A percentile compares a stretch with the other conserved stretches of the same genome.
phyloP scores from a whole-genome alignment of 768 basidiomycete species.

The Dendrothele bispora region DNA sequence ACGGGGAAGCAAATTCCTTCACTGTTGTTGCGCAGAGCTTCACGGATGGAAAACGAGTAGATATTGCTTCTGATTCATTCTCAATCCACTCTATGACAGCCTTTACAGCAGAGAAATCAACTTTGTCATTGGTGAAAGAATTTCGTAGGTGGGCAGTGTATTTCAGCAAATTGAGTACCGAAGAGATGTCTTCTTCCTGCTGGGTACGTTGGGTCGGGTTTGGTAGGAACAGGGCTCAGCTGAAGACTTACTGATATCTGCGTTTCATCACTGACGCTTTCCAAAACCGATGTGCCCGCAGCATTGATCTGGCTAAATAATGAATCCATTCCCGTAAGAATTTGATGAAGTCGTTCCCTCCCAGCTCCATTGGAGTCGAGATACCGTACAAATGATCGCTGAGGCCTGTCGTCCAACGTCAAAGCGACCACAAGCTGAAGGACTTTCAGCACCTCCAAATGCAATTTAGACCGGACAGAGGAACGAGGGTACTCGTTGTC shows the following conservation, averaged over 20 bases:
- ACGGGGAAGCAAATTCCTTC: constrained; percentile 50
- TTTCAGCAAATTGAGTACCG: constrained; percentile 37
- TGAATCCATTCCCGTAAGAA: too few relatives aligned
- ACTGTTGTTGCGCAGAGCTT: constrained; percentile 36
- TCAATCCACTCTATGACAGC: constrained; percentile 57
- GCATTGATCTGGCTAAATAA: too few relatives aligned
- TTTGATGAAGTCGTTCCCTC: too few relatives aligned
- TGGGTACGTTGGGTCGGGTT: too few relatives aligned
- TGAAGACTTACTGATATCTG: too few relatives aligned
- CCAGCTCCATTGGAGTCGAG: too few relatives aligned
- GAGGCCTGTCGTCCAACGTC: background rate
- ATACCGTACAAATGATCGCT: too few relatives aligned
- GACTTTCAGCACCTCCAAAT: constrained; percentile 12
- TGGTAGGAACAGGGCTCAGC: too few relatives aligned
- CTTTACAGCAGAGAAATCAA: constrained; percentile 70
- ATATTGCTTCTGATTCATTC: constrained; percentile 33
- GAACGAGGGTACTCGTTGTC: constrained; percentile 30
- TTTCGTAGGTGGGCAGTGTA: constrained; percentile 44
- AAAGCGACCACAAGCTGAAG: constrained; percentile 10
- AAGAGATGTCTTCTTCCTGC: too few relatives aligned
- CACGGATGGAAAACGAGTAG: constrained; percentile 33
- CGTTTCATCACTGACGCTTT: too few relatives aligned
- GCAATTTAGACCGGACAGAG: background rate
- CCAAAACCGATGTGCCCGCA: too few relatives aligned
- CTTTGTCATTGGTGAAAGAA: constrained; percentile 32